phyloP scores from a whole-genome alignment of 805 yeast species.

The Jamesozyma spencerorum region DNA sequence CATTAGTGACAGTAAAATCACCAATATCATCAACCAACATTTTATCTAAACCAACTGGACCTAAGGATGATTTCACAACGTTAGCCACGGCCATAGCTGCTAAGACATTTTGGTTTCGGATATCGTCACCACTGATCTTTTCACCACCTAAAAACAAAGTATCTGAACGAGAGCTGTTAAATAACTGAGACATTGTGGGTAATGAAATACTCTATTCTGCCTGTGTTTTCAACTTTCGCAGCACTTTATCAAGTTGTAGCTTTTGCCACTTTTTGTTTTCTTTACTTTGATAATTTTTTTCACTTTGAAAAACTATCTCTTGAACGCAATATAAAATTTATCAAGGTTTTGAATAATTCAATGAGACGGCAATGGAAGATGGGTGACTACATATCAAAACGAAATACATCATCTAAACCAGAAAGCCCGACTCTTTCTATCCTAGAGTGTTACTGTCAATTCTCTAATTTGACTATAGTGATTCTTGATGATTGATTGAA shows the following conservation, averaged over 20 bases:
- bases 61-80: slow-evolving; percentile 80
- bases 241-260: neutral
- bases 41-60: slow-evolving; percentile 97
- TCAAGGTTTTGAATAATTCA: too few species aligned
- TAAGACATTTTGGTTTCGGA: slow-evolving; percentile 88
- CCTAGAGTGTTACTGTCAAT: too few species aligned
- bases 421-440: too few species aligned
- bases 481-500: too few species aligned
- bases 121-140: slow-evolving; percentile 90
- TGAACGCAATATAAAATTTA: too few species aligned
- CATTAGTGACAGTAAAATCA: slow-evolving; percentile 96
- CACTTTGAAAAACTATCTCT: too few species aligned
- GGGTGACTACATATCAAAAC: too few species aligned
- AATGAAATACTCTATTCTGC: neutral
- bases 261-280: slow-evolving; percentile 1
- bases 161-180: slow-evolving; percentile 76
- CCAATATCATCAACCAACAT: slow-evolving; percentile 99
- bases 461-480: too few species aligned
- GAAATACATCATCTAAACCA: too few species aligned
- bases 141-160: slow-evolving; percentile 94
- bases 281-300: too few species aligned
- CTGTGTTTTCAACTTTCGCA: neutral
- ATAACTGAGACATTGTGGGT: slow-evolving; percentile 49
- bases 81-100: slow-evolving; percentile 85
- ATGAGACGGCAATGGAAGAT: too few species aligned